These are phyloP conservation scores for Aegilops tauschii DNA, from an alignment of 176 grass and related monocot genomes.

Conservation along the genomic window DNA sequence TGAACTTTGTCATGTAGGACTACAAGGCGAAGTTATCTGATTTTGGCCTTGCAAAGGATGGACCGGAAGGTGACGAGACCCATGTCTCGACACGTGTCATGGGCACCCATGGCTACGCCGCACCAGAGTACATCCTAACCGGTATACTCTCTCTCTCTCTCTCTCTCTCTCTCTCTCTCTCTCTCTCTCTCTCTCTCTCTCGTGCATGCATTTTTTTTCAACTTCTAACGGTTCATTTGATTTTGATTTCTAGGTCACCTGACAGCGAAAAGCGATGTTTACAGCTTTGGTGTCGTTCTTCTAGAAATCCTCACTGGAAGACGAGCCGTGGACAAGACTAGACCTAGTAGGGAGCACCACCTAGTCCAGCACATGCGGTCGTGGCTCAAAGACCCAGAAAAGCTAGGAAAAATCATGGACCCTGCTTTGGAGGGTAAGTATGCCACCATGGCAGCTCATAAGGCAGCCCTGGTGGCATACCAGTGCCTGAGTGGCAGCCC, in stretches of 20 bases:
- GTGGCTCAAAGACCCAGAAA: slow-evolving; percentile 60
- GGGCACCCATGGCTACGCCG: slow-evolving; percentile 91
- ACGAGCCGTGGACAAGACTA: slow-evolving; percentile 63
- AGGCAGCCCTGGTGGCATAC: slow-evolving; percentile 65
- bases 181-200: too few relatives aligned
- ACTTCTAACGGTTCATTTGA: not conserved
- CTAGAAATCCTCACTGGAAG: slow-evolving; percentile 61
- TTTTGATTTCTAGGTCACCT: slow-evolving; percentile 52
- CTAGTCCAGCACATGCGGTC: slow-evolving; percentile 71
- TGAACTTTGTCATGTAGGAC: slow-evolving; percentile 16
- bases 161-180: too few relatives aligned
- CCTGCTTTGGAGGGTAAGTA: slow-evolving; percentile 42
- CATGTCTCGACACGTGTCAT: slow-evolving; percentile 88
- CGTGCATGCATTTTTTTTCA: not conserved
- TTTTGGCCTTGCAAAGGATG: slow-evolving; percentile 83
- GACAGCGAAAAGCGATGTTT: slow-evolving; percentile 82
- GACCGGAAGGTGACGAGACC: slow-evolving; percentile 69
- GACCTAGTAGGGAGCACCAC: slow-evolving; percentile 54
- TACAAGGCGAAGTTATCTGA: slow-evolving; percentile 87
- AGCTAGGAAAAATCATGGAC: slow-evolving; percentile 57
- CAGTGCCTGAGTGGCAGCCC: slow-evolving; percentile 60
- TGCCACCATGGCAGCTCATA: slow-evolving; percentile 32
- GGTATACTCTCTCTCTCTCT: slow-evolving; percentile 17
- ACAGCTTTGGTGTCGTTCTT: slow-evolving; percentile 75
- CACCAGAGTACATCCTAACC: slow-evolving; percentile 93